Evolutionary conservation across 2,329 filamentous ascomycete genomes (phyloP).

Genomic region (Nemania abortiva): DNA sequence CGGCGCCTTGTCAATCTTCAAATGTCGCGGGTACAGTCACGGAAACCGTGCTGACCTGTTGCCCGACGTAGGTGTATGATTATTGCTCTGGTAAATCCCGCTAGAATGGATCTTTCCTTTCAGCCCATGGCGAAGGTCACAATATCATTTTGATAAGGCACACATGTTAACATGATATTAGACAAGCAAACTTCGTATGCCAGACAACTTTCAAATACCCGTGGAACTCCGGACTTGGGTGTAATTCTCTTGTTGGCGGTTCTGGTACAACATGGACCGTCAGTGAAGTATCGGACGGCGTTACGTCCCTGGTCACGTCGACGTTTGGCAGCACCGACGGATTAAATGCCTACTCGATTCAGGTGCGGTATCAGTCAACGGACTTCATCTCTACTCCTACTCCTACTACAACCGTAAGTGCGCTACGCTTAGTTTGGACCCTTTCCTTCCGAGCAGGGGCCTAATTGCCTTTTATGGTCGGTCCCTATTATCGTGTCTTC

Average conservation of each 20-base stretch:
- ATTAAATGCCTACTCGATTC: constrained; percentile 18
- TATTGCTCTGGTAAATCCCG: background rate
- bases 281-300: background rate
- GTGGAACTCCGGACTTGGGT: constrained; percentile 12
- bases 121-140: background rate
- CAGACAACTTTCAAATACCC: background rate
- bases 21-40: constrained; percentile 5
- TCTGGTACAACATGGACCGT: background rate
- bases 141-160: background rate
- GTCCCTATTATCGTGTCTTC: background rate
- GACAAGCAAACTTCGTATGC: constrained; percentile 9
- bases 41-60: constrained; percentile 21
- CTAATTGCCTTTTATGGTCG: too few relatives aligned
- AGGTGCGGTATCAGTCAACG: constrained; percentile 22
- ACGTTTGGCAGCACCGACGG: background rate
- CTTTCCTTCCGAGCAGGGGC: background rate
- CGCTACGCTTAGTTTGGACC: background rate
- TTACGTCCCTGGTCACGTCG: background rate
- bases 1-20: constrained; percentile 11
- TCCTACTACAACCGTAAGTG: background rate
- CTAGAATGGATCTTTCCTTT: background rate
- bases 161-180: background rate
- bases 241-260: background rate
- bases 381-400: constrained; percentile 13
- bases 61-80: constrained; percentile 11